Conservation (phyloP, 129 eudicot genomes). For the Chrysanthemum lavandulifolium region DNA sequence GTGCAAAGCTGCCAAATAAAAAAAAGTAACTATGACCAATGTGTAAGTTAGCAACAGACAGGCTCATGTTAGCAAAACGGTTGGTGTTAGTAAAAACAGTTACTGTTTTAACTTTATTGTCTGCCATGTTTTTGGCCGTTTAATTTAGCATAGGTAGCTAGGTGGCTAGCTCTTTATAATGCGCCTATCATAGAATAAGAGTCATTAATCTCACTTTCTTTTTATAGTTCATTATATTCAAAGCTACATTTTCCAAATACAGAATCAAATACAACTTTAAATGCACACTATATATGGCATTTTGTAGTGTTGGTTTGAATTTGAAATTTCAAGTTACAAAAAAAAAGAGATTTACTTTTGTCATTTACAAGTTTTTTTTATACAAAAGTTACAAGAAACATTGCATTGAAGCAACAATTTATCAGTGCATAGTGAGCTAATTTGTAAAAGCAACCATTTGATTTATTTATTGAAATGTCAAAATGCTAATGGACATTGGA, state of each 20-base stretch:
- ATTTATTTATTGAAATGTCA: no score
- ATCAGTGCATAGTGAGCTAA: no score
- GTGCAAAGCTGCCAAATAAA: neutral
- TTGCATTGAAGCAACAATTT: neutral
- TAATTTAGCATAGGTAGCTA: conserved; percentile 11
- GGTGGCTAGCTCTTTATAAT: conserved; percentile 13
- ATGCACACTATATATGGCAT: neutral
- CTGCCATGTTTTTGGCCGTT: conserved; percentile 32
- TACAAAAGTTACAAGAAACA: neutral
- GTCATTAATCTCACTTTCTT: neutral
- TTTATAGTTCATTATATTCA: neutral
- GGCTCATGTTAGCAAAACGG: conserved; percentile 28
- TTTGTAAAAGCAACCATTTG: no score
- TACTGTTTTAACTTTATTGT: conserved; percentile 31
- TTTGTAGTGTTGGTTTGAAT: no score
- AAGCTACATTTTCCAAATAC: neutral
- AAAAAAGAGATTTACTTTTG: neutral
- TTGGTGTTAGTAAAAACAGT: conserved; percentile 27
- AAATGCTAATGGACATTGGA: no score
- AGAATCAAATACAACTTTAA: neutral
- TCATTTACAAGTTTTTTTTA: conserved; percentile 2
- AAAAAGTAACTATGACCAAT: neutral
- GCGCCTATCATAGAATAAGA: conserved; percentile 12
- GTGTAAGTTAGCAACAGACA: conserved; percentile 28
- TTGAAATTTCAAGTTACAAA: no score